Base-by-base conservation (phyloP, 768 basidiomycete genomes). In the Auriscalpium vulgare region DNA sequence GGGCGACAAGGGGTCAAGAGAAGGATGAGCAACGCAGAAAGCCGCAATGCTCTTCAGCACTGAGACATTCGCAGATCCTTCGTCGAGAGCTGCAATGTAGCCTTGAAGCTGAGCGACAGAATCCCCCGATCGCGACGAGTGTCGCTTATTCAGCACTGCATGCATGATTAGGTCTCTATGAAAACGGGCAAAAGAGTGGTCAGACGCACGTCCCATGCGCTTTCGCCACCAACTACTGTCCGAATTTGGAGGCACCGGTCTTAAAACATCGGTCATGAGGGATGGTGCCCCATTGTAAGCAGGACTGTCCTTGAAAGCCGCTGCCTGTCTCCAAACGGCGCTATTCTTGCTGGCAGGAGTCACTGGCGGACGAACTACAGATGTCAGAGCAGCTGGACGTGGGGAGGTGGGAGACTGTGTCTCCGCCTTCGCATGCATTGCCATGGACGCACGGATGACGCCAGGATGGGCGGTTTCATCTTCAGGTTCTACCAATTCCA, bases 221-320 rank as follows among this genome's bases (percentile, higher is more conserved):
- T 88, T 90, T 59, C 83, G 67, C 91, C 92, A 94, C 92, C 92
- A 95, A 8, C 81, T 81, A 19, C 81, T 83, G 63, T 88, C 85
- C 62, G 84, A 81, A 57, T 80, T 84, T 57, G 85, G 81, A 56
- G 89, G 68, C 19, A 84, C 82, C 60, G 56, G 46, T 46, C 37
- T 53, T 38, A 62, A 59, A 50, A 62, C 53, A 47, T 62, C 61
- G 23, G 61, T 62, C 59, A 62, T 88, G 83, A 62, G 91, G 70
- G 64, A 93, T 70, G 16, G 82, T 79, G n/a, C 82, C 29, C 73
- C 77, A 59, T 77, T 78, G 53, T 78, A 74, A 38, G 78, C 78
- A 11, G 92, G 91, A 62, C 90, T 94, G 63, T 94, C 87, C 66
- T 83, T 77, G 72, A 93, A 94, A 62, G 85, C 69, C 13, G 88